Conservation (phyloP, 1,284 basidiomycete genomes). For the Irpex rosettiformis region DNA sequence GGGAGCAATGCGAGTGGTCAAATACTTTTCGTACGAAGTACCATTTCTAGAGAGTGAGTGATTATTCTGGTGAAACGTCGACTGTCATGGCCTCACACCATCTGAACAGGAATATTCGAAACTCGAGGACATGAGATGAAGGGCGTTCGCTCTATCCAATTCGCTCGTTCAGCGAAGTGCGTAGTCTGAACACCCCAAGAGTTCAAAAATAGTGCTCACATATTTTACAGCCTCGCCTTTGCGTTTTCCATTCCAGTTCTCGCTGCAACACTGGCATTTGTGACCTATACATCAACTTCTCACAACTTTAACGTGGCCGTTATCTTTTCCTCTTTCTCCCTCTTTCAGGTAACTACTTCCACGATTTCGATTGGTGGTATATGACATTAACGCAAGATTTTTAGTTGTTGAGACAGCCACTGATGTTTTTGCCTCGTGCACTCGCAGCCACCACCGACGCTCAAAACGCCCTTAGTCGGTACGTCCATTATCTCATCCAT, state of each 20-base stretch:
- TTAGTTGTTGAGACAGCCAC: slow-evolving; percentile 61
- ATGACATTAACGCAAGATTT: no score
- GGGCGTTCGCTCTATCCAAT: slow-evolving; percentile 54
- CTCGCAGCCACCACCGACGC: slow-evolving; percentile 65
- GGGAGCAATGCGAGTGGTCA: slow-evolving; percentile 71
- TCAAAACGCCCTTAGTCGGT: slow-evolving; percentile 52
- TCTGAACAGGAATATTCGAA: slow-evolving; percentile 44
- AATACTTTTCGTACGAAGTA: slow-evolving; percentile 71
- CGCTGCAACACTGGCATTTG: slow-evolving; percentile 73
- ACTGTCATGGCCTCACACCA: neutral
- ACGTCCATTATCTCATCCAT: no score
- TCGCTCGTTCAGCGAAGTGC: slow-evolving; percentile 61
- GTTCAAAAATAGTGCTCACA: slow-evolving; percentile 3
- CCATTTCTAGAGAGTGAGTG: slow-evolving; percentile 59
- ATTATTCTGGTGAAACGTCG: no score
- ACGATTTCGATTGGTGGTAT: no score
- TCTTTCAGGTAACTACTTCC: slow-evolving; percentile 56
- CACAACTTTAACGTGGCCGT: slow-evolving; percentile 57
- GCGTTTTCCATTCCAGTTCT: slow-evolving; percentile 60
- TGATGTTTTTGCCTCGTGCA: slow-evolving; percentile 68
- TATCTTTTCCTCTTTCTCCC: slow-evolving; percentile 68
- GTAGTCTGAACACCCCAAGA: slow-evolving; percentile 15
- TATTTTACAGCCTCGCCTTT: slow-evolving; percentile 41
- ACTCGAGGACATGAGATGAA: slow-evolving; percentile 53
- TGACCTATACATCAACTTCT: slow-evolving; percentile 62